Evolutionary conservation across 352 stramenopile genomes (phyloP), one percentile per base, ranked within the genome.

Genomic region (Halophytophthora polymorphica): DNA sequence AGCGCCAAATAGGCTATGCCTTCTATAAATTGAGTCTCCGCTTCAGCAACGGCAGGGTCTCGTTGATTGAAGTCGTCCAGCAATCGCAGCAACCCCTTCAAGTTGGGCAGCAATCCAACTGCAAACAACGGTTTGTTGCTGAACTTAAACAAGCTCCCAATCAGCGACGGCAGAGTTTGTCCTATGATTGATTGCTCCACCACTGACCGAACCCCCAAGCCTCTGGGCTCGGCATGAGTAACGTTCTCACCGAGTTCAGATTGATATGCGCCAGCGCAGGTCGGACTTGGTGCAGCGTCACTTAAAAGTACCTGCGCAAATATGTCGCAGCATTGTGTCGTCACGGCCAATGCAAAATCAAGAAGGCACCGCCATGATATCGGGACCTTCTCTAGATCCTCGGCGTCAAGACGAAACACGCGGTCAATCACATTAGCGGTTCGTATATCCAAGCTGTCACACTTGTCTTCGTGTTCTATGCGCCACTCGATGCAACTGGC

Each of bases 131-230:
- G 43, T 10, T 73, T 65, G 45, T 83, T 75, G 34, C 53, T 76
- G 35, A 91, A 90, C 23, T 83, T 61, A 19, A 88, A 67, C 36
- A 93, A 34, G 25, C 68, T 75, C 2, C 82, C 66, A 23, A 77
- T 38, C 14, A 91, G 37, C 1, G 76, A 57, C 14, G 82, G 77
- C 13, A 93, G 34, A 19, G 91, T 46, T 17, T 74, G 61, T 5
- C 70, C 74, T 23, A 90, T 68, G 2, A 90, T 42, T 2, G 77
- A 88, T 11, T 55, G 18, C 29, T 79, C 68, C 0, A 82, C 41
- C 1, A 58, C 25, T 5, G 57, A 60, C 10, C 73, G 36, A 6
- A 78, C 42, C 23, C 34, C 48, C n/a, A n/a, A n/a, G n/a, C n/a
- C n/a, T n/a, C n/a, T n/a, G n/a, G n/a, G n/a, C n/a, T n/a, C n/a